A percentile compares a stretch with the other conserved stretches of the same genome.
phyloP scores from a whole-genome alignment of 345 rosid genomes.

The Aquilaria yunnanensis region DNA sequence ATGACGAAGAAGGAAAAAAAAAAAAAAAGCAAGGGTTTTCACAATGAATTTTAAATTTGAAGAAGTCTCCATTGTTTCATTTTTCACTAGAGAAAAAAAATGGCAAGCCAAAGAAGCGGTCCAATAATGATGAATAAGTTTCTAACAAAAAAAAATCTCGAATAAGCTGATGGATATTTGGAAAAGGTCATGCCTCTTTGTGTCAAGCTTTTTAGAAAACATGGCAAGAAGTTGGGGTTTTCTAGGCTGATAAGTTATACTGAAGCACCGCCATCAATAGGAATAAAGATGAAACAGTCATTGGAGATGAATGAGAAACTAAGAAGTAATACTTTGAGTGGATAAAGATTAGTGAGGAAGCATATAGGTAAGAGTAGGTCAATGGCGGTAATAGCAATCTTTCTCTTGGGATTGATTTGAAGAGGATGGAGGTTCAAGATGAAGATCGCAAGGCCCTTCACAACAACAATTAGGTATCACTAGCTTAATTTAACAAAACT shows the following conservation, averaged over 20 bases:
- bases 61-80: conserved; percentile 65
- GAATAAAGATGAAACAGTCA: conserved; percentile 11
- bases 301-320: conserved; percentile 31
- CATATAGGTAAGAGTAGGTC: conserved; percentile 91
- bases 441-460: too few species aligned
- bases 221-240: conserved; percentile 55
- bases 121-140: conserved; percentile 26
- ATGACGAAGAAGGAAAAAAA: conserved; percentile 20
- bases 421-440: too few species aligned
- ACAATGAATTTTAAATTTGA: conserved; percentile 69
- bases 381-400: conserved; percentile 44
- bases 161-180: conserved; percentile 70
- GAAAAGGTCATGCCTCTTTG: conserved; percentile 92
- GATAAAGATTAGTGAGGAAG: conserved; percentile 68
- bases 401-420: too few species aligned
- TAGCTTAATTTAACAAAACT: too few species aligned
- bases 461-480: too few species aligned
- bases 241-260: conserved; percentile 42
- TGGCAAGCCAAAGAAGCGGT: conserved; percentile 40
- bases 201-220: conserved; percentile 67
- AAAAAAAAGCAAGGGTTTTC: conserved; percentile 39
- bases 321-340: conserved; percentile 59
- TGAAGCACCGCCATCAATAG: conserved; percentile 13
- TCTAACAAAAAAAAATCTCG: conserved; percentile 45
- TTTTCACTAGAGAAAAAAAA: conserved; percentile 67